Percentiles rank a stretch among this genome's conserved stretches.
Conservation (phyloP, 2,329 filamentous ascomycete genomes). For the Xylaria sp. region DNA sequence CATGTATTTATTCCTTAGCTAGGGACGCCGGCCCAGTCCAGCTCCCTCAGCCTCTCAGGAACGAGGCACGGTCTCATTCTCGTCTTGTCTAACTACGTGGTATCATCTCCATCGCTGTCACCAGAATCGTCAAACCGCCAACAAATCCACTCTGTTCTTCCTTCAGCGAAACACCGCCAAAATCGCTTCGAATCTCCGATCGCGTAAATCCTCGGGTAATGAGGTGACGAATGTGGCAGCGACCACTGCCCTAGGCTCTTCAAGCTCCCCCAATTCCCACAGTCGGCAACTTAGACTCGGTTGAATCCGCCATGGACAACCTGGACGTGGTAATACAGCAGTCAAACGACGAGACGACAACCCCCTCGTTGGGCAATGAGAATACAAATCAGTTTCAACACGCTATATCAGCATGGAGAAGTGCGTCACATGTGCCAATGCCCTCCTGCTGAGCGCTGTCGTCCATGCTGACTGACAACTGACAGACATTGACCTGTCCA, state of each 20-base stretch:
- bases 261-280: constrained; percentile 20
- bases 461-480: constrained; percentile 34
- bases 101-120: neutral
- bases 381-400: constrained; percentile 93
- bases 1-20: neutral
- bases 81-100: neutral
- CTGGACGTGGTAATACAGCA: constrained; percentile 36
- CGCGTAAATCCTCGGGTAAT: constrained; percentile 29
- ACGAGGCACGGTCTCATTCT: constrained; percentile 19
- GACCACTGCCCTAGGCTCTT: constrained; percentile 20
- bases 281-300: constrained; percentile 36
- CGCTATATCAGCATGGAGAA: constrained; percentile 95
- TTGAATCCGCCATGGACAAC: constrained; percentile 29
- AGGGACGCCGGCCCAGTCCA: neutral
- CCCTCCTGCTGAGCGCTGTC: constrained; percentile 10
- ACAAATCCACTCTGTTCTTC: neutral
- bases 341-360: constrained; percentile 27
- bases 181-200: neutral
- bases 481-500: constrained; percentile 83
- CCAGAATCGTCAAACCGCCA: neutral
- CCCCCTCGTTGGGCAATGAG: constrained; percentile 47
- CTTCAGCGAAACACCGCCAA: neutral
- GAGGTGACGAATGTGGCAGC: constrained; percentile 33
- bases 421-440: constrained; percentile 55
- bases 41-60: constrained; percentile 3